Evolutionary conservation across 805 yeast genomes (phyloP), one percentile per base, ranked within the genome.

Genomic region (Ogataea saltuana): DNA sequence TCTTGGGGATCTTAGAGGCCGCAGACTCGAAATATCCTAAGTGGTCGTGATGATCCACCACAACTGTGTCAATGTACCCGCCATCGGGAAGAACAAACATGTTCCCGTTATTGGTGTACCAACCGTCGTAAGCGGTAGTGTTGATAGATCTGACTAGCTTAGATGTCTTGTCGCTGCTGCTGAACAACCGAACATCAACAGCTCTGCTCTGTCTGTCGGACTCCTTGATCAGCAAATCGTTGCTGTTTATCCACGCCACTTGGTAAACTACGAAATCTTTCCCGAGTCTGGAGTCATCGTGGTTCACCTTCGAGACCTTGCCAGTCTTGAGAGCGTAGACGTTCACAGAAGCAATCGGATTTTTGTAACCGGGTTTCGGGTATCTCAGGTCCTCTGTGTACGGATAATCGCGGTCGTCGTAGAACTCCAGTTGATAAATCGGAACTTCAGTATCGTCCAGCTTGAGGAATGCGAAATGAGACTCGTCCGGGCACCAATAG

Each of bases 401-500:
- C 1, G 87, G 86, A 55, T 82, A 83, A 37, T 68, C 50, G 1
- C 48, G 50, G 13, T 65, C 53, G 1, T 75, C 72, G 54, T 71
- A 85, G 43, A 67, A 72, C 39, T 81, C 82, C 26, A 83, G 56
- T 12, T 72, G 63, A 47, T 76, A 78, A 4, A 63, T 61, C 1
- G 74, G 74, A 1, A 85, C 93, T 0, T 68, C 55, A 0, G 84
- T 70, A 49, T 85, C 90, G 53, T 85, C 73, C 17, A 77, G 70
- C 49, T 67, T 72, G 47, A 83, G 71, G 53, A 69, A 86, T 0
- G 82, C 67, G 35, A 85, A 48, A 41, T 67, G 67, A 1, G 76
- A 59, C 50, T 82, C 85, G 49, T 80, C 78, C 1, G 84, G 82
- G 12, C 82, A 67, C 89, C 91, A 85, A 85, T 88, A 85, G 10